A percentile compares a stretch with the other conserved stretches of the same genome.
phyloP scores from a whole-genome alignment of 1,284 basidiomycete genomes.

The Entoloma clypeatum region DNA sequence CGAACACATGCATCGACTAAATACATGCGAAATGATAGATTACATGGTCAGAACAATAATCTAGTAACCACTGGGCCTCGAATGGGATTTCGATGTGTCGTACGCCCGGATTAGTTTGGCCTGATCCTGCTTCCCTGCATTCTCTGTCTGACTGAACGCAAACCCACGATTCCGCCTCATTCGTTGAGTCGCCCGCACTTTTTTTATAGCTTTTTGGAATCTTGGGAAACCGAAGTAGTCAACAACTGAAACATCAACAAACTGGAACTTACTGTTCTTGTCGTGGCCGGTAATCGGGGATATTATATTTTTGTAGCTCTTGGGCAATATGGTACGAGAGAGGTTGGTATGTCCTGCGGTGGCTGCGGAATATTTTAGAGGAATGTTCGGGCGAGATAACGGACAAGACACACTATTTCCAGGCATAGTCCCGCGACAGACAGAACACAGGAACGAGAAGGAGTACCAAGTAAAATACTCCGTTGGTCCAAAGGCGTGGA shows the following conservation, averaged over 20 bases:
- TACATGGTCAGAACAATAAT: conserved; percentile 17
- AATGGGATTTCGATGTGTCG: conserved; percentile 76
- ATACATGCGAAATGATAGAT: conserved; percentile 18
- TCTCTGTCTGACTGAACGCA: conserved; percentile 94
- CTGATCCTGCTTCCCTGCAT: conserved; percentile 78
- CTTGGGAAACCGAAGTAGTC: conserved; percentile 34
- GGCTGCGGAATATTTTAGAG: conserved; percentile 44
- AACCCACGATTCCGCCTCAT: conserved; percentile 94
- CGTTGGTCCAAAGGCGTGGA: conserved; percentile 81
- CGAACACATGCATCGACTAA: conserved; percentile 2
- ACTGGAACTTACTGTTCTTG: conserved; percentile 82
- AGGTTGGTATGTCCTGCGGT: conserved; percentile 87
- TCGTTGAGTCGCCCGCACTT: conserved; percentile 92
- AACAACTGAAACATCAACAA: conserved; percentile 1
- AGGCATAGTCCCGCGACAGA: conserved; percentile 86
- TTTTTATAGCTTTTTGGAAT: conserved; percentile 97
- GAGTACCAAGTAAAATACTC: conserved; percentile 88
- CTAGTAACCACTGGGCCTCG: conserved; percentile 71
- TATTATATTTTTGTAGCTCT: conserved; percentile 95
- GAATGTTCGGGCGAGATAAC: conserved; percentile 13
- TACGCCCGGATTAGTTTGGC: conserved; percentile 84
- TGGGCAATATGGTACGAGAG: conserved; percentile 96
- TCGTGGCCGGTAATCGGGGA: conserved; percentile 94
- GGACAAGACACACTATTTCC: conserved; percentile 79
- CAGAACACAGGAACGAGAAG: conserved; percentile 87